Conservation (phyloP, 2,329 filamentous ascomycete species). For the Elsinoe batatas region DNA sequence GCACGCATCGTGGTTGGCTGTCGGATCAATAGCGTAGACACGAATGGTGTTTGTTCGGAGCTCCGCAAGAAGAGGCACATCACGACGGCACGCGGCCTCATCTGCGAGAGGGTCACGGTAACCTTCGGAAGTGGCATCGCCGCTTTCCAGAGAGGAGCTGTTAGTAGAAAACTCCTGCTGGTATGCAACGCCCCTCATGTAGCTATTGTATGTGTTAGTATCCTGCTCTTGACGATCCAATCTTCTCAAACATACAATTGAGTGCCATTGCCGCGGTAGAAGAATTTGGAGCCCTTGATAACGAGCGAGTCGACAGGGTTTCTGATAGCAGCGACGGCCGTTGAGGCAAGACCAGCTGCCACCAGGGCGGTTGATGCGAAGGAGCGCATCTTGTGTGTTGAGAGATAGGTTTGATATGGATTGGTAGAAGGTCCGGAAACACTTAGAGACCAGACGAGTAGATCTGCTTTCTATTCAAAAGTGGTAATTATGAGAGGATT, state of each 20-base stretch:
- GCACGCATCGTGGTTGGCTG: slow-evolving; percentile 65
- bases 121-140: slow-evolving; percentile 43
- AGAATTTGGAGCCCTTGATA: slow-evolving; percentile 80
- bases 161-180: slow-evolving; percentile 58
- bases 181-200: slow-evolving; percentile 90
- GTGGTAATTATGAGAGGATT: not conserved
- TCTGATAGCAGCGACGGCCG: slow-evolving; percentile 41
- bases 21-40: slow-evolving; percentile 85
- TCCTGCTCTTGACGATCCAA: not conserved
- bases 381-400: slow-evolving; percentile 10
- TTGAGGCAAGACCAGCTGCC: slow-evolving; percentile 35
- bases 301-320: slow-evolving; percentile 53
- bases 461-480: slow-evolving; percentile 8
- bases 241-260: slow-evolving; percentile 48
- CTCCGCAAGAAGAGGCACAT: slow-evolving; percentile 69
- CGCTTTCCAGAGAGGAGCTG: slow-evolving; percentile 40
- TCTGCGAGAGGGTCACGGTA: slow-evolving; percentile 82
- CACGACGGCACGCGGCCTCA: slow-evolving; percentile 61
- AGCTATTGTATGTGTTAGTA: slow-evolving; percentile 36
- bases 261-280: slow-evolving; percentile 70
- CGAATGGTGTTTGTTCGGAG: slow-evolving; percentile 87
- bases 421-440: not conserved
- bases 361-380: slow-evolving; percentile 10
- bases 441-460: not conserved
- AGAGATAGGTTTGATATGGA: not conserved